A percentile compares a stretch with the other conserved stretches of the same genome.
phyloP scores from a whole-genome alignment of 805 yeast species.

The Metschnikowia corniflorae region DNA sequence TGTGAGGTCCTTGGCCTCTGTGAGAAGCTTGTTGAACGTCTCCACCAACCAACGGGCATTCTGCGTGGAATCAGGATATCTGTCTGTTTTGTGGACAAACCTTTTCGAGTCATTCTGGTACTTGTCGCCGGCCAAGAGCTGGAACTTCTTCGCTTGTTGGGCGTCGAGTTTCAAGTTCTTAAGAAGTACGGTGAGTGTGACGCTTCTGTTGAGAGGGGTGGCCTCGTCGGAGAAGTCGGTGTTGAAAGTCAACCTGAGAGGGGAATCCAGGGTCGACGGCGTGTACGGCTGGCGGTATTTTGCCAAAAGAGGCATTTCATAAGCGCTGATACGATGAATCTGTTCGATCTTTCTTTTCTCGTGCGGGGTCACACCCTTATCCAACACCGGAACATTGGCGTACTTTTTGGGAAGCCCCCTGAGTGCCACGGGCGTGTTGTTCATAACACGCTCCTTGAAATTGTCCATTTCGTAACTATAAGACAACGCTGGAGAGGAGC shows the following conservation, averaged over 20 bases:
- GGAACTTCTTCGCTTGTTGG: conserved; percentile 66
- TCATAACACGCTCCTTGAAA: conserved; percentile 41
- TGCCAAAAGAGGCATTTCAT: conserved; percentile 82
- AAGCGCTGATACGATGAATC: conserved; percentile 80
- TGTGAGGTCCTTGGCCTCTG: conserved; percentile 59
- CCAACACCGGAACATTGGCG: conserved; percentile 34
- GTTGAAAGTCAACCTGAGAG: conserved; percentile 61
- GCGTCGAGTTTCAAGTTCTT: conserved; percentile 50
- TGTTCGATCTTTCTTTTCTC: conserved; percentile 69
- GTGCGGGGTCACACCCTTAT: conserved; percentile 36
- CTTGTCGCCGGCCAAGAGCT: conserved; percentile 73
- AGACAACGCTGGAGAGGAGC: conserved; percentile 30
- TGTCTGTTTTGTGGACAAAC: conserved; percentile 62
- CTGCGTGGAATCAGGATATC: conserved; percentile 75
- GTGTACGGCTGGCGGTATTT: conserved; percentile 69
- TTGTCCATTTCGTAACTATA: conserved; percentile 42
- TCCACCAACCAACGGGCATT: conserved; percentile 74
- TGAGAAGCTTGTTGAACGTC: conserved; percentile 55
- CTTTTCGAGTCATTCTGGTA: conserved; percentile 59
- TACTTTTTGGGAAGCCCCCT: conserved; percentile 38
- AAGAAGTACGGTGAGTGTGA: conserved; percentile 54
- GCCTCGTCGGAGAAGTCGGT: conserved; percentile 74
- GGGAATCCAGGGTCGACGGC: conserved; percentile 44
- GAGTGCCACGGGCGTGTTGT: conserved; percentile 34
- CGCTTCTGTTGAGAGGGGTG: conserved; percentile 63